Evolutionary conservation across 2,329 filamentous ascomycete species (phyloP), one percentile per base, ranked within the genome.

Genomic region (Penicillium olsonii): DNA sequence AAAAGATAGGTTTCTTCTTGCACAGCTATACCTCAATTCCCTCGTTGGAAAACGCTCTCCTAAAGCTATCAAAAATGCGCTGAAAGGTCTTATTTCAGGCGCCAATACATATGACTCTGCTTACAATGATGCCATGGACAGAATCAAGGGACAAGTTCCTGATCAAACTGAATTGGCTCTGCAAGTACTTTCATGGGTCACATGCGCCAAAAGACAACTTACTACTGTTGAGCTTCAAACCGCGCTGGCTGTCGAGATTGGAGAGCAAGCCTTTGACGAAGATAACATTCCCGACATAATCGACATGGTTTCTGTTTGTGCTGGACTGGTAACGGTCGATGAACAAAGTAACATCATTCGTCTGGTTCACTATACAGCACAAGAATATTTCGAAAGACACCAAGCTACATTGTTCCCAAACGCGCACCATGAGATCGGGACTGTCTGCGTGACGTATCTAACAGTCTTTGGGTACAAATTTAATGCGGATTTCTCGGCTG

Each of bases 1-100:
- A n/a, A n/a, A n/a, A n/a, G n/a, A n/a, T 20, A 42, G 40, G 40
- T 42, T 42, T 20, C 26, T 42, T 3, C 26, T 42, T 8, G 40
- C 40, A 12, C 27, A 20, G 6, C 26, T 42, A 10, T 33, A 33
- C n/a, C 27, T 42, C 12, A 33, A 42, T 22, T 42, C 27, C 7
- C n/a, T 31, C 2, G 12, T 31, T 18, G 40, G 40, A 2, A 42
- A 42, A 31, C 27, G 27, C 12, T 42, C 40, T 12, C 24, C 40
- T 0, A 31, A 42, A 18, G 26, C 26, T 5, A 29, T 42, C 8
- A 31, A 10, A 31, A 18, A 7, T 8, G 27, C 24, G 8, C 5
- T 42, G 2, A 27, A 40, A 14, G 9, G 12, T 17, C 15, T 40
- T 1, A 14, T 15, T 2, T 27, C 38, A 3, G 5, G 40, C 11